Conservation (phyloP, 2,329 filamentous ascomycete species). For the Colletotrichum liaoningense region DNA sequence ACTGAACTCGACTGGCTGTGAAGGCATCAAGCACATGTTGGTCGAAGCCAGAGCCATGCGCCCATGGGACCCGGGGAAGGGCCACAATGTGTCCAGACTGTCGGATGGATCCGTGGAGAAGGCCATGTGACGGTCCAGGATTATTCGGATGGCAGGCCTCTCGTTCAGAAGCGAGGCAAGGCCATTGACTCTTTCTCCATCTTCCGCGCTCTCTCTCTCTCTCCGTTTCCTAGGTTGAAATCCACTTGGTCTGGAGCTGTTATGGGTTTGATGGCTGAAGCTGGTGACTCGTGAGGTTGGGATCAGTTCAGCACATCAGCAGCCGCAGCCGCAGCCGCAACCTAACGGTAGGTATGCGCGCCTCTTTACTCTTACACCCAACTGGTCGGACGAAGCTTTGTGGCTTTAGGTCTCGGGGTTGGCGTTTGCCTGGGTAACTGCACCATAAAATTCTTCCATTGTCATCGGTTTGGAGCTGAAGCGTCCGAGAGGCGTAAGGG, state of each 20-base stretch:
- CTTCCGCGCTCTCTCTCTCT: too few species aligned
- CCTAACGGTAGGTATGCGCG: neutral
- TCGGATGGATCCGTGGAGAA: constrained; percentile 1
- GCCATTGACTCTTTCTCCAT: neutral
- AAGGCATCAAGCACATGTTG: neutral
- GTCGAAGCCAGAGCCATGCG: neutral
- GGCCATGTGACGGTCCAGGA: constrained; percentile 19
- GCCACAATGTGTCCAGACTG: neutral
- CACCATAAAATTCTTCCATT: neutral
- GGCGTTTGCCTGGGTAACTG: neutral
- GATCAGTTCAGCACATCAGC: neutral
- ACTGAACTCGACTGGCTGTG: constrained; percentile 11
- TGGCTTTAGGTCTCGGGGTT: neutral
- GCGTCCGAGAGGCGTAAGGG: neutral
- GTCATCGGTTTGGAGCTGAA: neutral
- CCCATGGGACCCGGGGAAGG: neutral
- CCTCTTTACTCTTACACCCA: neutral
- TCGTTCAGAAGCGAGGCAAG: neutral
- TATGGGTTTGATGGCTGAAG: neutral
- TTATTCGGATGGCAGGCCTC: constrained; percentile 3
- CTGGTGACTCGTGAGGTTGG: neutral
- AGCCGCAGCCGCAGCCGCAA: neutral
- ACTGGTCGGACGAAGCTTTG: neutral
- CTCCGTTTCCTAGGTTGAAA: neutral
- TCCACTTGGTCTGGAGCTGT: neutral